Conservation (phyloP, 148 eudicot genomes). For the Rhododendron griersonianum region DNA sequence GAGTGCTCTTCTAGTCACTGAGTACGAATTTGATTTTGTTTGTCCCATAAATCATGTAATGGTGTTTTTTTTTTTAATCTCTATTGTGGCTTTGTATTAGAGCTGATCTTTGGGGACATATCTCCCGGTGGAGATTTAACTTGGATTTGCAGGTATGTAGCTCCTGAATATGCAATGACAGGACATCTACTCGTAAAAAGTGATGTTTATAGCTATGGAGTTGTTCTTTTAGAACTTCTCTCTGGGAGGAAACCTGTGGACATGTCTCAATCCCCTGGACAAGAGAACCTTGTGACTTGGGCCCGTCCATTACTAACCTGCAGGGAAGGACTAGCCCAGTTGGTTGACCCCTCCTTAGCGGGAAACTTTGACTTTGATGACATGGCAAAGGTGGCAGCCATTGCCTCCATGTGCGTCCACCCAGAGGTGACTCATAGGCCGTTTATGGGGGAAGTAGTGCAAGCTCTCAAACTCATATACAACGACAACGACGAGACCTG, state of each 20-base stretch:
- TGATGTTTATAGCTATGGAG: slow-evolving; percentile 96
- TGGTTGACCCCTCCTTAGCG: slow-evolving; percentile 68
- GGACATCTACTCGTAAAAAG: slow-evolving; percentile 97
- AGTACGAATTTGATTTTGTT: neutral
- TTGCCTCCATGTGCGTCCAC: slow-evolving; percentile 96
- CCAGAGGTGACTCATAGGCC: slow-evolving; percentile 97
- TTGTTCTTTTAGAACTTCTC: slow-evolving; percentile 88
- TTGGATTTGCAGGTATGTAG: slow-evolving; percentile 72
- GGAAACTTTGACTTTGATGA: slow-evolving; percentile 67
- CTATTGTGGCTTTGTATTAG: neutral
- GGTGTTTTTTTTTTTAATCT: neutral
- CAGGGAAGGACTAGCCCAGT: slow-evolving; percentile 75
- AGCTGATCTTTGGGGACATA: neutral
- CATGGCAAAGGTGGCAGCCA: slow-evolving; percentile 89
- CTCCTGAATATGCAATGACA: slow-evolving; percentile 99
- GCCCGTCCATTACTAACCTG: slow-evolving; percentile 73
- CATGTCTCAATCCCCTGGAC: slow-evolving; percentile 87
- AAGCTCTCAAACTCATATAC: slow-evolving; percentile 86
- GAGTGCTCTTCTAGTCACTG: neutral
- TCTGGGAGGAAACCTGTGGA: slow-evolving; percentile 89
- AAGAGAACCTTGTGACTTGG: slow-evolving; percentile 98
- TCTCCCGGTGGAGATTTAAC: slow-evolving; percentile 4
- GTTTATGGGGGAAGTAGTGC: slow-evolving; percentile 99
- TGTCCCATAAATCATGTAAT: neutral
- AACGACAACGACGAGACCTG: slow-evolving; percentile 66